These are phyloP conservation scores for Plicaturopsis crispa DNA, from an alignment of 768 basidiomycete genomes.

Conservation along the genomic window DNA sequence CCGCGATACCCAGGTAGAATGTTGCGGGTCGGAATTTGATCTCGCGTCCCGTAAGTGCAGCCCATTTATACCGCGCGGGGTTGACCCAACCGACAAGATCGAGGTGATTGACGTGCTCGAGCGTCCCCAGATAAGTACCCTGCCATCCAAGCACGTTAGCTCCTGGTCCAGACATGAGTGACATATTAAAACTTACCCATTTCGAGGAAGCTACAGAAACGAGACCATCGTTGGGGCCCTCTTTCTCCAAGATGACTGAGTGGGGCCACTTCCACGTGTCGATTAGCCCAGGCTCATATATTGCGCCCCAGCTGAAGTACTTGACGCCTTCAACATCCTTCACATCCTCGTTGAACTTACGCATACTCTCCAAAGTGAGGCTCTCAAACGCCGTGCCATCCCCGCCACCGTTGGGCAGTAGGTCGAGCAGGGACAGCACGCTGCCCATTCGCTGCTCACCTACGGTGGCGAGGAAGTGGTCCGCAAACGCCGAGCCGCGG, in stretches of 20 bases:
- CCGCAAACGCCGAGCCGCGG: slow-evolving; percentile 88
- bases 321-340: slow-evolving; percentile 71
- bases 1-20: slow-evolving; percentile 81
- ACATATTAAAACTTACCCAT: slow-evolving; percentile 46
- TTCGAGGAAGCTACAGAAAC: slow-evolving; percentile 82
- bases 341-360: slow-evolving; percentile 78
- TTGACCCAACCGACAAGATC: slow-evolving; percentile 95
- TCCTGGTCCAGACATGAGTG: slow-evolving; percentile 1
- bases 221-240: slow-evolving; percentile 92
- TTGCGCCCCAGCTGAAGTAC: slow-evolving; percentile 96
- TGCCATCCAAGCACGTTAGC: slow-evolving; percentile 15
- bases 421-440: slow-evolving; percentile 66
- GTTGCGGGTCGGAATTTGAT: slow-evolving; percentile 89
- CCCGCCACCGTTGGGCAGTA: slow-evolving; percentile 88
- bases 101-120: slow-evolving; percentile 85
- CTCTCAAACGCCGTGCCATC: slow-evolving; percentile 92
- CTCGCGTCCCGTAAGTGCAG: slow-evolving; percentile 80
- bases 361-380: slow-evolving; percentile 82
- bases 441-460: slow-evolving; percentile 61
- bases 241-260: slow-evolving; percentile 73
- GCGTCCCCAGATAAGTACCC: slow-evolving; percentile 94
- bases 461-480: slow-evolving; percentile 77
- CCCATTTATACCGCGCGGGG: slow-evolving; percentile 80
- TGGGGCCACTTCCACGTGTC: slow-evolving; percentile 91
- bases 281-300: slow-evolving; percentile 80